Base-by-base conservation (phyloP, 2,329 filamentous ascomycete species). In the Fusarium sulawesiense region DNA sequence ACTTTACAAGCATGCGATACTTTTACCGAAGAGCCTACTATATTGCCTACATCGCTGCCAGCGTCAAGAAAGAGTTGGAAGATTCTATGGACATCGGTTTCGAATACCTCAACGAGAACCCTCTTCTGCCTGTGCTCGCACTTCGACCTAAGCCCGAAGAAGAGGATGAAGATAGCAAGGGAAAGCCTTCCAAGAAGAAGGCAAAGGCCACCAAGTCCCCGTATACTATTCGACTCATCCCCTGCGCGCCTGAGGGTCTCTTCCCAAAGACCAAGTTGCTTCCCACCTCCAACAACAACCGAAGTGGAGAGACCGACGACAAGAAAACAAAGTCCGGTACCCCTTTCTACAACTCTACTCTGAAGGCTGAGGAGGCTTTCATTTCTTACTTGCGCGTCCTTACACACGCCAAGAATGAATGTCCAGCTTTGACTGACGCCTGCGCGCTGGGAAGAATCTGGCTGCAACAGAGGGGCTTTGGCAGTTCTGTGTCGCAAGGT, bases 11-110 rank as follows among this genome's bases (percentile, higher is more conserved):
- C 78, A 87, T 96, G 83, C 89, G 96, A 66, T 98, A 97, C 81
- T 97, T 98, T 77, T 94, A 98, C 82, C 97, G 97, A 76, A 86
- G 94, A 68, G 92, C 96, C 14, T 98, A 95, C 80, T 98, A 97
- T 77, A 83, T 98, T 53, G 93, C 94, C 34, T 93, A 92, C 70
- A 83, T 98, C 59, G 90, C 93, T 16, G 89, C 88, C 30, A 89
- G 87, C 7, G 83, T 98, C 55, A 88, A 89, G 69, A 83, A 86
- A 40, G 81, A 86, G 6, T 80, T 89, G 47, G 82, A 82, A 6
- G 79, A 86, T 18, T 81, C 83, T 1, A 85, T 91, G 71, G 83
- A 87, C 16, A 74, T 92, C 46, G 82, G 83, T 7, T 97, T 91
- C 79, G 88, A 88, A 62, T 84, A 86, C 69, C 82, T 93, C 53